These are phyloP conservation scores for Aspergillus sp. DNA, from an alignment of 2,329 filamentous ascomycete genomes.

Conservation along the genomic window DNA sequence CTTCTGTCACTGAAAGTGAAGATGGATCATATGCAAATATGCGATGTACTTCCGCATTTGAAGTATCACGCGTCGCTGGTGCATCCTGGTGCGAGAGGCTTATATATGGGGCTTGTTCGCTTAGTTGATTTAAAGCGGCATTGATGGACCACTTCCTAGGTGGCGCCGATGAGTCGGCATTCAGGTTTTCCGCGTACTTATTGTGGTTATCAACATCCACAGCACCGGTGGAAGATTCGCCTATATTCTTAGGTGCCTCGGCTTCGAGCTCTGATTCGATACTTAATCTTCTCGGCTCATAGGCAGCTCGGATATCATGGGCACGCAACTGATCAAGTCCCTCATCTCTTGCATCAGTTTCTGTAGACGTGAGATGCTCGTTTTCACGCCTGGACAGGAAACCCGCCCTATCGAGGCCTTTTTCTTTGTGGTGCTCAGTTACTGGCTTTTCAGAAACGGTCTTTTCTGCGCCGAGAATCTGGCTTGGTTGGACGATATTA, in stretches of 20 bases:
- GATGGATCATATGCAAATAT: conserved; percentile 41
- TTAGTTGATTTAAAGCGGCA: neutral
- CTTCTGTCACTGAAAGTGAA: conserved; percentile 28
- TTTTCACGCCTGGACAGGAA: conserved; percentile 2
- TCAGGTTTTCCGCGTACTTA: neutral
- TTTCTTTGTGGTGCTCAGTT: neutral
- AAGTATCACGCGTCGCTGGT: neutral
- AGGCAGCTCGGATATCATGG: conserved; percentile 37
- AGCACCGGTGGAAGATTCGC: conserved; percentile 8
- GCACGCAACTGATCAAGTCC: conserved; percentile 36
- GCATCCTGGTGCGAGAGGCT: neutral
- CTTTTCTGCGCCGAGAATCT: neutral
- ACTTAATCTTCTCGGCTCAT: conserved; percentile 22
- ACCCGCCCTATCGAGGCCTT: neutral
- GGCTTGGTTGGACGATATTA: neutral
- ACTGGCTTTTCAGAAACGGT: neutral
- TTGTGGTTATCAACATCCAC: neutral
- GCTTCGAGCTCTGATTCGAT: conserved; percentile 20
- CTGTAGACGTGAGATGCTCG: no score
- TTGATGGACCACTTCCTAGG: neutral
- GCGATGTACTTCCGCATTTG: conserved; percentile 26
- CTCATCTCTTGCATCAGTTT: conserved; percentile 25
- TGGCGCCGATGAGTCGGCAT: no score
- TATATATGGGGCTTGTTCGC: neutral
- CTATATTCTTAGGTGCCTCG: conserved; percentile 19